Conservation (phyloP, 495 filamentous ascomycete genomes). For the Daldinia childiae region DNA sequence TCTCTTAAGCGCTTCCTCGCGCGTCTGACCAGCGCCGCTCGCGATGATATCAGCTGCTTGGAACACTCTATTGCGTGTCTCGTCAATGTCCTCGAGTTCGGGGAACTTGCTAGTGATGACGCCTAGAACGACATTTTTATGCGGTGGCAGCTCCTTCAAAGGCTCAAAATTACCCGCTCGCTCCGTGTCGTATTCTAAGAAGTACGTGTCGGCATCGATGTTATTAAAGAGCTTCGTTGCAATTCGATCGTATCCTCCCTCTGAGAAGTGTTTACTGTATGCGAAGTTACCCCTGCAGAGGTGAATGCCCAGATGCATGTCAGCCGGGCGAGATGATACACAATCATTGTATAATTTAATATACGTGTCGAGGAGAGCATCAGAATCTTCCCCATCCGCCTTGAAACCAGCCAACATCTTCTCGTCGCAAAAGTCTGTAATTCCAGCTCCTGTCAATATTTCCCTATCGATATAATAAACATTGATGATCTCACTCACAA, state of each 20-base stretch:
- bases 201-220: slow-evolving; percentile 72
- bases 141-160: slow-evolving; percentile 67
- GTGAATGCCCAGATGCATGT: slow-evolving; percentile 73
- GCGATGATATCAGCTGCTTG: slow-evolving; percentile 71
- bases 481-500: slow-evolving; percentile 57
- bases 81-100: slow-evolving; percentile 68
- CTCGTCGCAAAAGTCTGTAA: slow-evolving; percentile 72
- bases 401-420: slow-evolving; percentile 72
- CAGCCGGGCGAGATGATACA: slow-evolving; percentile 62
- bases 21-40: slow-evolving; percentile 63
- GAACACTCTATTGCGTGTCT: slow-evolving; percentile 69
- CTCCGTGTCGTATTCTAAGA: slow-evolving; percentile 76
- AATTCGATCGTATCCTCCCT: slow-evolving; percentile 76
- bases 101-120: slow-evolving; percentile 75
- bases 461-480: neutral
- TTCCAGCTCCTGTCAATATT: slow-evolving; percentile 4
- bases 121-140: slow-evolving; percentile 76
- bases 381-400: slow-evolving; percentile 64
- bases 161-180: slow-evolving; percentile 75
- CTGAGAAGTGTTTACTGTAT: slow-evolving; percentile 72
- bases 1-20: slow-evolving; percentile 67
- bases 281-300: slow-evolving; percentile 77
- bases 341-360: slow-evolving; percentile 75
- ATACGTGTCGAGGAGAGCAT: slow-evolving; percentile 70
- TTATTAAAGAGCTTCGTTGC: slow-evolving; percentile 75